phyloP scores from a whole-genome alignment of 495 filamentous ascomycete genomes.

The Neurospora sp. region DNA sequence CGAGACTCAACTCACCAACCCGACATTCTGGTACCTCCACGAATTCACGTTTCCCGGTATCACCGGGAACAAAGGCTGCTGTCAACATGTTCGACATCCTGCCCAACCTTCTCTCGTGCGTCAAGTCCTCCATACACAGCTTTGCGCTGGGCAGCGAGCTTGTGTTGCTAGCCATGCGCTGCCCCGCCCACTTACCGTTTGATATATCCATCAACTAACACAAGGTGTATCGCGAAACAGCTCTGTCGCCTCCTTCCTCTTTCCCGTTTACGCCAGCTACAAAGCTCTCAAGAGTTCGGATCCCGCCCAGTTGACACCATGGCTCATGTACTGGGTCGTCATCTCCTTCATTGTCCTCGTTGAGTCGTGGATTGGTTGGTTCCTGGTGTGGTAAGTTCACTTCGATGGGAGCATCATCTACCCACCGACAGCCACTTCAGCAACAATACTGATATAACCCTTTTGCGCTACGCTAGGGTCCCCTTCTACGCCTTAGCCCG shows the following conservation, averaged over 20 bases:
- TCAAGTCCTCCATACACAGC: constrained; percentile 11
- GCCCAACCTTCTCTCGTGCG: constrained; percentile 71
- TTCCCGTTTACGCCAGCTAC: constrained; percentile 95
- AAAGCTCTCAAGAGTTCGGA: constrained; percentile 92
- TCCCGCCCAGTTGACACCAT: constrained; percentile 87
- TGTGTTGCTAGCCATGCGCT: not conserved
- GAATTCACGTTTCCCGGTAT: not conserved
- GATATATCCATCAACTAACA: not conserved
- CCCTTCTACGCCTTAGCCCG: constrained; percentile 94
- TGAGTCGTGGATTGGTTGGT: constrained; percentile 79
- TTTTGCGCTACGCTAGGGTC: constrained; percentile 41
- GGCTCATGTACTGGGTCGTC: constrained; percentile 99
- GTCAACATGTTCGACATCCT: constrained; percentile 68
- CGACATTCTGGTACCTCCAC: not conserved
- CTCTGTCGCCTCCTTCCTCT: constrained; percentile 81
- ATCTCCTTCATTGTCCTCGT: constrained; percentile 68
- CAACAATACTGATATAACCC: not conserved
- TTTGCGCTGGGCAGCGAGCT: constrained; percentile 2
- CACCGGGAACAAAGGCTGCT: not conserved
- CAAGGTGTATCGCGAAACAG: constrained; percentile 27
- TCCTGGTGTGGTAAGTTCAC: constrained; percentile 61
- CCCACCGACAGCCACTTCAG: not conserved
- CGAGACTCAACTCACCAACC: not conserved
- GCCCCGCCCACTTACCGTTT: not conserved
- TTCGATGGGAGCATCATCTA: not conserved